phyloP scores from a whole-genome alignment of 306 rosid species.

The Neltuma alba region DNA sequence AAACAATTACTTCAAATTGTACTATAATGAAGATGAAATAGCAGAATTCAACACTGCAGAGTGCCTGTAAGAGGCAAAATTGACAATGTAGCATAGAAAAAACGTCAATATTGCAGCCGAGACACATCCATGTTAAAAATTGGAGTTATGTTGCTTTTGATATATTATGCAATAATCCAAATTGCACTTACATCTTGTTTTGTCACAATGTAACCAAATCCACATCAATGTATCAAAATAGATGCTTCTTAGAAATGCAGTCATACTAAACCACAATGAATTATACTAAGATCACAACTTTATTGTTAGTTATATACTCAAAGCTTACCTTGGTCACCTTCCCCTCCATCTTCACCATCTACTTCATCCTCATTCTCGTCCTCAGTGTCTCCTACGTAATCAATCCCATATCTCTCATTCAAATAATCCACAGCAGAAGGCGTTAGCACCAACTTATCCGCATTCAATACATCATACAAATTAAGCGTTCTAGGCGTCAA shows the following conservation, averaged over 20 bases:
- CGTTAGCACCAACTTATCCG: constrained; percentile 83
- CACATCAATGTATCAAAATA: background rate
- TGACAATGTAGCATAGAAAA: background rate
- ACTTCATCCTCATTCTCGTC: constrained; percentile 43
- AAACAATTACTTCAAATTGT: background rate
- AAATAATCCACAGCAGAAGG: constrained; percentile 72
- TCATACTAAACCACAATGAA: constrained; percentile 10
- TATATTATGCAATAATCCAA: background rate
- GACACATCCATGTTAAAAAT: background rate
- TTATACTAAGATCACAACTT: background rate
- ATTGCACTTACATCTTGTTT: background rate
- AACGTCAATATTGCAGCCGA: background rate
- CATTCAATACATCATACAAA: constrained; percentile 81
- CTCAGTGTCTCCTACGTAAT: constrained; percentile 44
- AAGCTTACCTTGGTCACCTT: constrained; percentile 48
- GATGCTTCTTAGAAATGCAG: background rate
- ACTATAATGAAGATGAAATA: background rate
- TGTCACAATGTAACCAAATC: background rate
- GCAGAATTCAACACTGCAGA: background rate
- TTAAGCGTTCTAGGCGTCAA: constrained; percentile 90
- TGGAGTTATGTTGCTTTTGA: background rate
- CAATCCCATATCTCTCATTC: constrained; percentile 73
- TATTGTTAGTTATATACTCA: background rate
- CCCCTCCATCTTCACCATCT: constrained; percentile 38
- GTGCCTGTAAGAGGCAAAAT: background rate